Base-by-base conservation (phyloP, 768 basidiomycete species). In the Cyathus striatus region DNA sequence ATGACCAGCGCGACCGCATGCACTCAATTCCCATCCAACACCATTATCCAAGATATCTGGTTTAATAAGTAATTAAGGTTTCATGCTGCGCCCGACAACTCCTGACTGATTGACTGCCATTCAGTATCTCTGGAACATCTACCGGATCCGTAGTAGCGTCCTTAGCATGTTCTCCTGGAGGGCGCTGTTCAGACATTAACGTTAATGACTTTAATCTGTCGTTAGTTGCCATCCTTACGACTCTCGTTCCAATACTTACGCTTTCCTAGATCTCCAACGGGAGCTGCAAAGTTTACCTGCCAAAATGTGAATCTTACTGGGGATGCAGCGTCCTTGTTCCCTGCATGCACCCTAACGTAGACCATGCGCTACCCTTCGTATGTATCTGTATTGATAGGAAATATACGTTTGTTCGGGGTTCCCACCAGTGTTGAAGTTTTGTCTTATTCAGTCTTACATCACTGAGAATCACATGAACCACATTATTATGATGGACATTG, bases 41-140 rank as follows among this genome's bases (percentile, higher is more conserved):
- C 67, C 4, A 62, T 64, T 38, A 81, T 82, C 49, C 70, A 76
- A 45, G 78, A 83, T 51, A 63, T 83, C 26, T 71, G 65, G 54
- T 81, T 76, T 61, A 69, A 65, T 41, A 70, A 73, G 75, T 78
- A 40, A 30, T 60, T 49, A 1, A 25, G 23, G 33, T 30, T 22
- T 27, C 4, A 38, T 3, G n/a, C 33, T 9, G n/a, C n/a, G n/a
- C n/a, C n/a, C 21, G 5, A 5, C 6, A 22, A 35, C 17, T 35
- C 25, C 6, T 41, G n/a, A 37, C 37, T 48, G 35, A 42, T 27
- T 42, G 23, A 32, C n/a, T 32, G 25, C 13, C 23, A n/a, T 27
- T 2, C 45, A 79, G 77, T 47, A 75, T 83, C 33, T 71, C 73
- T 9, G 82, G 82, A 0, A 78, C 77, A 4, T 73, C 74, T 1